Conservation (phyloP, 108 stramenopile genomes). For the Cyclostephanos tholiformis region DNA sequence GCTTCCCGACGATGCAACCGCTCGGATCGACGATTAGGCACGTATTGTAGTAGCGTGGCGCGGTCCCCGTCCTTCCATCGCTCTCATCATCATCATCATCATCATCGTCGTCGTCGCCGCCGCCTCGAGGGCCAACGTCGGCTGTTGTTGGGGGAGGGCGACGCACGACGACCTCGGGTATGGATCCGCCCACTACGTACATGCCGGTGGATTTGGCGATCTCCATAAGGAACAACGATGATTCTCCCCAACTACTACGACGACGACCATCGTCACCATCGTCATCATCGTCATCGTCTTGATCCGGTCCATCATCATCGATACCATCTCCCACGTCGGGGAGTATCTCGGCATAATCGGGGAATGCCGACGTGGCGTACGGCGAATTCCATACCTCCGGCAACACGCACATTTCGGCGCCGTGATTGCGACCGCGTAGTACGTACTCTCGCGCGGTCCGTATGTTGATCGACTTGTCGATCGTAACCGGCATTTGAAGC, state of each 20-base stretch:
- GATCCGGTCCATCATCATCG: background rate
- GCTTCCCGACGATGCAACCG: slow-evolving; percentile 88
- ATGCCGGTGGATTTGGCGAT: slow-evolving; percentile 70
- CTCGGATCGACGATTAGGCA: slow-evolving; percentile 76
- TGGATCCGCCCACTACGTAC: slow-evolving; percentile 96
- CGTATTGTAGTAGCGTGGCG: slow-evolving; percentile 79
- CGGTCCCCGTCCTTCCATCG: background rate
- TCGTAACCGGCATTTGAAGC: slow-evolving; percentile 88
- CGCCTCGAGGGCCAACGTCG: too few species aligned
- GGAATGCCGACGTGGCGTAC: slow-evolving; percentile 96
- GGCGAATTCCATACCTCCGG: slow-evolving; percentile 99
- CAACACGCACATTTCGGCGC: slow-evolving; percentile 84
- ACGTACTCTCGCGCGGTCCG: slow-evolving; percentile 61
- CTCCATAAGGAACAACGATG: slow-evolving; percentile 55
- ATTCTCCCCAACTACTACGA: slow-evolving; percentile 42
- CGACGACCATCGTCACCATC: background rate
- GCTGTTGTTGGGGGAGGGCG: too few species aligned
- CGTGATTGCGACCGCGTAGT: too few species aligned
- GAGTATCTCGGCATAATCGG: slow-evolving; percentile 92
- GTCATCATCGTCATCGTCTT: background rate
- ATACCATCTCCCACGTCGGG: slow-evolving; percentile 64
- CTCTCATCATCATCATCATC: background rate
- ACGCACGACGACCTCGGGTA: slow-evolving; percentile 84
- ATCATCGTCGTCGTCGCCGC: background rate
- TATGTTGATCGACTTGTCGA: slow-evolving; percentile 84